phyloP scores from a whole-genome alignment of 352 stramenopile genomes.

The Phytophthora idaei region DNA sequence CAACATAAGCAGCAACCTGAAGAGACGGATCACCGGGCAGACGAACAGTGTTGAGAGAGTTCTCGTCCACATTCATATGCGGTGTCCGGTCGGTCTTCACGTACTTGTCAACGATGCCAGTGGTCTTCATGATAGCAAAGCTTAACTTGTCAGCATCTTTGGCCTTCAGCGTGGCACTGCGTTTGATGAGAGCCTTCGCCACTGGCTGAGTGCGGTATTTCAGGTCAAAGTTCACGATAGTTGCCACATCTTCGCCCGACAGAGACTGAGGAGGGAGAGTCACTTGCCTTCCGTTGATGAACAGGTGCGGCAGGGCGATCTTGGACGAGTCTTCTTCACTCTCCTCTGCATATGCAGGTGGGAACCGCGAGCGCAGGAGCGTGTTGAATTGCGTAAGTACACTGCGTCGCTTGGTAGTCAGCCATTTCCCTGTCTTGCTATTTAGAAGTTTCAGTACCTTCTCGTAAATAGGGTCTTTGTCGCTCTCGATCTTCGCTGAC shows the following conservation, averaged over 20 bases:
- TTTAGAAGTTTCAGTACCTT: slow-evolving; percentile 30
- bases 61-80: slow-evolving; percentile 41
- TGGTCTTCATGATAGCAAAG: slow-evolving; percentile 76
- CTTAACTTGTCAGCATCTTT: slow-evolving; percentile 67
- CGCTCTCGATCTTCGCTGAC: slow-evolving; percentile 23
- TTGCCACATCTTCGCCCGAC: slow-evolving; percentile 63
- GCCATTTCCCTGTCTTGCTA: slow-evolving; percentile 31
- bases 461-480: slow-evolving; percentile 26
- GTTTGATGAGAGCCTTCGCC: slow-evolving; percentile 74
- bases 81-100: slow-evolving; percentile 51
- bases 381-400: slow-evolving; percentile 47
- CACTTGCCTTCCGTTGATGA: slow-evolving; percentile 76
- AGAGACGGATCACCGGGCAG: slow-evolving; percentile 59
- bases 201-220: slow-evolving; percentile 75
- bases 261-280: slow-evolving; percentile 59
- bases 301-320: slow-evolving; percentile 45
- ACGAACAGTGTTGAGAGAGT: slow-evolving; percentile 43
- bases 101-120: slow-evolving; percentile 82
- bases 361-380: slow-evolving; percentile 48
- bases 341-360: slow-evolving; percentile 25
- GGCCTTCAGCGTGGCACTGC: slow-evolving; percentile 47
- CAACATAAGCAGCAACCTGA: slow-evolving; percentile 81
- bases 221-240: slow-evolving; percentile 71
- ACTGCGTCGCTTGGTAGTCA: slow-evolving; percentile 30
- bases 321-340: slow-evolving; percentile 16